Base-by-base conservation (phyloP, 1,284 basidiomycete species). In the Trametes hirsuta region DNA sequence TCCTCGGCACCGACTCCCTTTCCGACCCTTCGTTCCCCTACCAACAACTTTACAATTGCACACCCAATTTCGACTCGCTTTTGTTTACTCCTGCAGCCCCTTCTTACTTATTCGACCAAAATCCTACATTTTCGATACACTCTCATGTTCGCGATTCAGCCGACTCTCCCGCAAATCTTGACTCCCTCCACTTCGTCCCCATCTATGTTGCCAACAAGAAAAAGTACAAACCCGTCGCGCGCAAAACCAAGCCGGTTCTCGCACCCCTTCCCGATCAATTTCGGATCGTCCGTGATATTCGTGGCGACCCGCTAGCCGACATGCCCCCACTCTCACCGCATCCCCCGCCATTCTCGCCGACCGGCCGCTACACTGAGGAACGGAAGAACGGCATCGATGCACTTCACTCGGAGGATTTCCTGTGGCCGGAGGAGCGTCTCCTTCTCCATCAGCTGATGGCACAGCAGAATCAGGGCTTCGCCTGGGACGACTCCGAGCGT, bases 211-310 rank as follows among this genome's bases (percentile, higher is more conserved):
- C 54, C 34, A 34, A 35, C 2, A 62, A 61, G 40, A 71, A 71
- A 42, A 75, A 75, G 63, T 77, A 78, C 65, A 77, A 77, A 56
- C 74, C 72, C 2, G 75, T 77, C 2, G 71, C 69, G 0, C 46
- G 56, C n/a, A 73, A 73, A 53, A 62, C 71, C 8, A 42, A 62
- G 22, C 72, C 75, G 0, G 62, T 76, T 0, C 53, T 63, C 2
- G 60, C 61, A 1, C 55, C 58, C 1, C 42, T 72, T 9, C 73
- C 53, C 0, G 68, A 73, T 4, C 50, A 74, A 25, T 77, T 72
- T 39, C 55, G 72, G 15, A 73, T 76, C 12, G 56, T 65, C 3
- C 61, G 72, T 2, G 50, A 76, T 2, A 75, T 76, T 42, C 51
- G 44, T 6, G 74, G 72, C 0, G 70, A 79, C 48, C 75, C 75